Evolutionary conservation across 1,284 basidiomycete genomes (phyloP).

Genomic region (Stereum hirsutum): DNA sequence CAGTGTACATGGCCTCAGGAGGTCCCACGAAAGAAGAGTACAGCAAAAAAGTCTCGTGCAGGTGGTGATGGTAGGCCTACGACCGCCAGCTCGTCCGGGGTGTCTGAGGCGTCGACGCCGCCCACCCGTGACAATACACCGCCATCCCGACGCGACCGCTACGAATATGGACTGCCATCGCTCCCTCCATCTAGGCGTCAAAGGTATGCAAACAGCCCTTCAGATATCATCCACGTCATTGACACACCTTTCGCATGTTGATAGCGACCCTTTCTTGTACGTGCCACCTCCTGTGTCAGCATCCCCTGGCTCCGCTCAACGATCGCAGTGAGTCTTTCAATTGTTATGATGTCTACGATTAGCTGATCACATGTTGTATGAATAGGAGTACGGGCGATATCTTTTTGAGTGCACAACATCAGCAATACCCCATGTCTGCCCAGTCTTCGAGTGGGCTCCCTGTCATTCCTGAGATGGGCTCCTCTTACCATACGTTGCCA

Average conservation of each 20-base stretch:
- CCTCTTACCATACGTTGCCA: conserved; percentile 20
- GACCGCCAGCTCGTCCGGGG: conserved; percentile 51
- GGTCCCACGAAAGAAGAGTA: conserved; percentile 48
- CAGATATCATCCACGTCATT: conserved; percentile 1
- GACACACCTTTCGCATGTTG: conserved; percentile 6
- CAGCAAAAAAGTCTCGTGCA: conserved; percentile 27
- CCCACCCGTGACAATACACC: conserved; percentile 55
- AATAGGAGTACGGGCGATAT: neutral
- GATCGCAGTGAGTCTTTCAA: conserved; percentile 10
- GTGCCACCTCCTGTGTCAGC: conserved; percentile 8
- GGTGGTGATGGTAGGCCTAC: conserved; percentile 43
- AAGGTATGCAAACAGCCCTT: conserved; percentile 24
- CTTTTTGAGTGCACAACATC: conserved; percentile 22
- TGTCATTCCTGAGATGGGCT: conserved; percentile 48
- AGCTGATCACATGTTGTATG: neutral
- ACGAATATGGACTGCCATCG: conserved; percentile 42
- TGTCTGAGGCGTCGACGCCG: conserved; percentile 55
- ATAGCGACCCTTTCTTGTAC: conserved; percentile 14
- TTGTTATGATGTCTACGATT: conserved; percentile 3
- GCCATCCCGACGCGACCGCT: conserved; percentile 34
- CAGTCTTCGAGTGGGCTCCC: conserved; percentile 24
- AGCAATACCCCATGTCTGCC: conserved; percentile 21
- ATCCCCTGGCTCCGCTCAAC: conserved; percentile 11
- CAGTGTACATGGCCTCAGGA: conserved; percentile 81
- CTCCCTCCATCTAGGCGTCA: conserved; percentile 42